Percentiles rank a stretch among this genome's conserved stretches.
Conservation (phyloP, 1,284 basidiomycete genomes). For the Paramarasmius palmivorus region DNA sequence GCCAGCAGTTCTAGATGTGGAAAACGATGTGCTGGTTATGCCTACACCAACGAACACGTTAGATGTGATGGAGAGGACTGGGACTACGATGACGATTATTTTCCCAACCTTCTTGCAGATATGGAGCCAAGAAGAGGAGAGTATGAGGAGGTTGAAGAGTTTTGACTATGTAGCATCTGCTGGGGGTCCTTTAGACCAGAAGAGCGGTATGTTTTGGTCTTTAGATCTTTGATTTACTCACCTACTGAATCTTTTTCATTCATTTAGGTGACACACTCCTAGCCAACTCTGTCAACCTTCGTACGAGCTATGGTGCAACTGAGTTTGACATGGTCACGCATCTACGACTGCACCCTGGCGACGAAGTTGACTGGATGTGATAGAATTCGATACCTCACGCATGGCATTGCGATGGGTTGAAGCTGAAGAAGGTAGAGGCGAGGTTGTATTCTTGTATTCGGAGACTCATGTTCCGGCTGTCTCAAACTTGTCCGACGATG, state of each 20-base stretch:
- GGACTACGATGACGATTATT: slow-evolving; percentile 27
- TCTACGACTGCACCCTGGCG: slow-evolving; percentile 5
- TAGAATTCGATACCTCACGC: slow-evolving; percentile 21
- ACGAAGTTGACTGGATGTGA: slow-evolving; percentile 29
- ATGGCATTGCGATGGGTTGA: slow-evolving; percentile 24
- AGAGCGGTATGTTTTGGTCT: slow-evolving; percentile 4
- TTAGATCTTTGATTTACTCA: too few species aligned
- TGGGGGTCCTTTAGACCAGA: background rate
- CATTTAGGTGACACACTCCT: slow-evolving; percentile 20
- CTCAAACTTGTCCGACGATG: too few species aligned
- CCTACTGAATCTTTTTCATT: too few species aligned
- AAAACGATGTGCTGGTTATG: slow-evolving; percentile 26
- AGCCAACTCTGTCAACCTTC: slow-evolving; percentile 27
- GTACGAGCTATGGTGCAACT: slow-evolving; percentile 31
- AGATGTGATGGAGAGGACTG: slow-evolving; percentile 27
- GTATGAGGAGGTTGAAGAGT: slow-evolving; percentile 18
- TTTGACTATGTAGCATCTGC: slow-evolving; percentile 24
- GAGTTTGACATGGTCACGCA: slow-evolving; percentile 25
- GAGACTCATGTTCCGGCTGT: background rate
- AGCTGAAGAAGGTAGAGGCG: background rate
- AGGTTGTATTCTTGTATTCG: background rate
- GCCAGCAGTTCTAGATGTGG: slow-evolving; percentile 25
- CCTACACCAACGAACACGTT: slow-evolving; percentile 33
- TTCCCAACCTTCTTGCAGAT: slow-evolving; percentile 36
- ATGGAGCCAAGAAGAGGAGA: slow-evolving; percentile 30